Evolutionary conservation across 2,329 filamentous ascomycete genomes (phyloP).

Genomic region (Fusarium neocosmosporiellum): DNA sequence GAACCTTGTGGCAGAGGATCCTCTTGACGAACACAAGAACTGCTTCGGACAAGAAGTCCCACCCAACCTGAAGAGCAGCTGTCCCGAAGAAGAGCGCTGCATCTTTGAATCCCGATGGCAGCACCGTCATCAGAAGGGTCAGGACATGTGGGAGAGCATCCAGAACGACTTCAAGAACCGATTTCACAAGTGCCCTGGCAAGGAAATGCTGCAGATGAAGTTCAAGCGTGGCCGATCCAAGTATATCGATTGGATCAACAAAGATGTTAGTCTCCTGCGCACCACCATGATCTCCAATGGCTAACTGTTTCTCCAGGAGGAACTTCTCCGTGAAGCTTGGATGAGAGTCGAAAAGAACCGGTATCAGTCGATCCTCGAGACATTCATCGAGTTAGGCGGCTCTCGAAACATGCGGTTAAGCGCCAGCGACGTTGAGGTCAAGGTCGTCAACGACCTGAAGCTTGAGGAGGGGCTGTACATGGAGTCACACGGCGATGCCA

Average conservation of each 20-base stretch:
- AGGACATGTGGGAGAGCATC: conserved; percentile 69
- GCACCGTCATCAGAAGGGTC: conserved; percentile 60
- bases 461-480: conserved; percentile 54
- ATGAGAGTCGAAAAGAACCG: conserved; percentile 55
- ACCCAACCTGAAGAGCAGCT: conserved; percentile 56
- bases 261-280: conserved; percentile 58
- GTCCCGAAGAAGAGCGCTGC: conserved; percentile 60
- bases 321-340: conserved; percentile 55
- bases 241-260: conserved; percentile 59
- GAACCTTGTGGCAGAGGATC: conserved; percentile 29
- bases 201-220: conserved; percentile 68
- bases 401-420: conserved; percentile 62
- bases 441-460: conserved; percentile 58
- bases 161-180: conserved; percentile 53
- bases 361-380: conserved; percentile 55
- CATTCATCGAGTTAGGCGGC: conserved; percentile 62
- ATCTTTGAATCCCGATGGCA: conserved; percentile 62
- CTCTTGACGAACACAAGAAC: conserved; percentile 49
- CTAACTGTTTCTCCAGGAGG: conserved; percentile 48
- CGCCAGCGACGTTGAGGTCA: conserved; percentile 60
- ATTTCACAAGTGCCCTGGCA: conserved; percentile 53
- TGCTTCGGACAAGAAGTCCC: conserved; percentile 49
- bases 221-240: conserved; percentile 62
- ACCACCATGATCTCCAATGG: not conserved
- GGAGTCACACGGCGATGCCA: conserved; percentile 52